These are phyloP conservation scores for Leishmania turanica DNA, from an alignment of 208 protist genomes.

Conservation along the genomic window DNA sequence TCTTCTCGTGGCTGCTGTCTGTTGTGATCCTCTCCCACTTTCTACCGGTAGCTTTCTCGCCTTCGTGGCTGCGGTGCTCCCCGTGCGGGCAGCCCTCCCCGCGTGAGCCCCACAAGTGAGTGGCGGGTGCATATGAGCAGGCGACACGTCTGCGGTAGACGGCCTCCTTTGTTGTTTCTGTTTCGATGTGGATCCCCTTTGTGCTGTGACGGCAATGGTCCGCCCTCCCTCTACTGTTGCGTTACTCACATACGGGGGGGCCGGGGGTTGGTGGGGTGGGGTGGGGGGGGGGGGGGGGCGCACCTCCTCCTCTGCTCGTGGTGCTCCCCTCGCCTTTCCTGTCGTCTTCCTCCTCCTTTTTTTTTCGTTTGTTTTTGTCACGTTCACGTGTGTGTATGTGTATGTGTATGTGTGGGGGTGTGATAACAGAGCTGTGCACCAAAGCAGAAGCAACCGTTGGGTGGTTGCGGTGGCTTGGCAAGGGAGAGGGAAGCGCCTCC, in stretches of 20 bases:
- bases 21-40: not conserved
- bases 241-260: not conserved
- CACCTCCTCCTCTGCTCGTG: too few relatives aligned
- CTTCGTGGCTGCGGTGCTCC: not conserved
- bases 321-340: not conserved
- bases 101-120: not conserved
- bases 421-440: not conserved
- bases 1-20: not conserved
- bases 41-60: not conserved
- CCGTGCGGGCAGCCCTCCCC: not conserved
- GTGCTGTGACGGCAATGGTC: not conserved
- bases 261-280: too few relatives aligned
- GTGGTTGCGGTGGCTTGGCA: not conserved
- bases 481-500: not conserved
- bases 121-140: not conserved
- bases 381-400: not conserved
- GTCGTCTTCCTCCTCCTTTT: not conserved
- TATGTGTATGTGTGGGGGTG: not conserved
- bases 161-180: not conserved
- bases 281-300: too few relatives aligned
- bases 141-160: not conserved
- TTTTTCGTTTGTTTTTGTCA: not conserved
- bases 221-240: not conserved
- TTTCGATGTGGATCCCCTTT: not conserved
- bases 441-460: not conserved